Percentiles rank a stretch among this genome's conserved stretches.
These are phyloP conservation scores for Neophaeococcomyces mojaviensis DNA, from an alignment of 2,329 filamentous ascomycete species.

Conservation along the genomic window DNA sequence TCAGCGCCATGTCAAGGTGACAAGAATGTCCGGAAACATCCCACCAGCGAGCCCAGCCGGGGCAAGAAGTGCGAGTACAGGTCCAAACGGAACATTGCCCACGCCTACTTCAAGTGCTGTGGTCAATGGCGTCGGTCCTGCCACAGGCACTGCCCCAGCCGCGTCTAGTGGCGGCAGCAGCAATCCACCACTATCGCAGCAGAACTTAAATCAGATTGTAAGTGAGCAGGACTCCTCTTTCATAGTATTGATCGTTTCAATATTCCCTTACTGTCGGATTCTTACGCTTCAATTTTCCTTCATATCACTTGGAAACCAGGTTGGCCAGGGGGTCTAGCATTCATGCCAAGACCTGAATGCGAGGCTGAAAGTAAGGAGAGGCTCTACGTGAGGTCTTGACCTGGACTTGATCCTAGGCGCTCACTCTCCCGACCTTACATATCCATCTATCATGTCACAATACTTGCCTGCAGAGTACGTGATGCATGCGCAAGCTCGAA, in stretches of 20 bases:
- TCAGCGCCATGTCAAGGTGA: background rate
- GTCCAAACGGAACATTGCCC: conserved; percentile 42
- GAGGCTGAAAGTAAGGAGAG: too few relatives aligned
- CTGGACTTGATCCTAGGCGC: too few relatives aligned
- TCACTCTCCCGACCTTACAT: too few relatives aligned
- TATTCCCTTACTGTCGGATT: background rate
- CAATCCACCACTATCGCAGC: conserved; percentile 58
- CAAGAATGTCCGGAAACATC: conserved; percentile 26
- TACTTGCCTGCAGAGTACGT: background rate
- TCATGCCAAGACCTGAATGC: too few relatives aligned
- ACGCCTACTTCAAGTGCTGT: conserved; percentile 23
- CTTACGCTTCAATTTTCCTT: background rate
- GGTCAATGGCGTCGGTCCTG: conserved; percentile 18
- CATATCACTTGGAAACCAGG: background rate
- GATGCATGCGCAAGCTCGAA: too few relatives aligned
- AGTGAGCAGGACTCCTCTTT: conserved; percentile 34
- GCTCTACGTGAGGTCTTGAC: too few relatives aligned
- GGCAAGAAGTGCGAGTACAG: conserved; percentile 42
- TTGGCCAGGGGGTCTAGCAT: too few relatives aligned
- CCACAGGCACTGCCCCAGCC: conserved; percentile 6
- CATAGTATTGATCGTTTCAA: background rate
- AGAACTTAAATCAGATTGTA: conserved; percentile 94
- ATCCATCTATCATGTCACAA: too few relatives aligned
- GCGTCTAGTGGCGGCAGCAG: conserved; percentile 22
- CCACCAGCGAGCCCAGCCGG: conserved; percentile 41